A percentile compares a stretch with the other conserved stretches of the same genome.
phyloP scores from a whole-genome alignment of 805 yeast species.

The Cyberlindnera veronae region DNA sequence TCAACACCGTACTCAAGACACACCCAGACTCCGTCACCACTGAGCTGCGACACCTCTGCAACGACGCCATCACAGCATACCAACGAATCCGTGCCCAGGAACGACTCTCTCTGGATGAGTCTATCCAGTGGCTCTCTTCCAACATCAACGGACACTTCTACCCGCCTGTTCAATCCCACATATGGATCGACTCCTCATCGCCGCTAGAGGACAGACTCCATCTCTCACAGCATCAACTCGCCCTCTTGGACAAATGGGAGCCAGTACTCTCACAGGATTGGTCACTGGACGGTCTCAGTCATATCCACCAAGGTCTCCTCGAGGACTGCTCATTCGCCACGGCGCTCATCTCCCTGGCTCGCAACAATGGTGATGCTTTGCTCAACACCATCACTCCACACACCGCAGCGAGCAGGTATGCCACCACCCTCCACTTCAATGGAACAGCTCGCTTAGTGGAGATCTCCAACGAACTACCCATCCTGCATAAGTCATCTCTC shows the following conservation, averaged over 20 bases:
- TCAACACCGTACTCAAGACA: not conserved
- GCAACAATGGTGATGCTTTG: conserved; percentile 16
- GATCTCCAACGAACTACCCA: conserved; percentile 47
- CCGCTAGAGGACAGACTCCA: not conserved
- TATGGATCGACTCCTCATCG: too few species aligned
- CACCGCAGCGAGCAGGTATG: conserved; percentile 29
- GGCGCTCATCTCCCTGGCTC: conserved; percentile 50
- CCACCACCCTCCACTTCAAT: conserved; percentile 45
- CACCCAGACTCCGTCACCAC: not conserved
- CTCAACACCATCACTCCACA: conserved; percentile 17
- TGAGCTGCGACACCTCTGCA: conserved; percentile 1
- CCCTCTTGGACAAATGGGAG: conserved; percentile 11
- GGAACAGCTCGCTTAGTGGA: conserved; percentile 48
- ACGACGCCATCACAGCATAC: conserved; percentile 7
- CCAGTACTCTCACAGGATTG: conserved; percentile 12
- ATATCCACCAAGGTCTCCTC: conserved; percentile 46
- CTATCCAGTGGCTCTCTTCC: conserved; percentile 18
- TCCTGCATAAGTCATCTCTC: conserved; percentile 19
- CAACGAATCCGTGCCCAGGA: conserved; percentile 5
- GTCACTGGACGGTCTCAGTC: conserved; percentile 22
- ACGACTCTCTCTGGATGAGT: conserved; percentile 6
- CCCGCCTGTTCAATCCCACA: too few species aligned
- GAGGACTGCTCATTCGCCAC: conserved; percentile 78
- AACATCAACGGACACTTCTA: conserved; percentile 10
- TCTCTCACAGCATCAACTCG: conserved; percentile 16